A percentile compares a stretch with the other conserved stretches of the same genome.
Evolutionary conservation across 495 filamentous ascomycete genomes (phyloP).

Genomic region (Cercophora scortea): DNA sequence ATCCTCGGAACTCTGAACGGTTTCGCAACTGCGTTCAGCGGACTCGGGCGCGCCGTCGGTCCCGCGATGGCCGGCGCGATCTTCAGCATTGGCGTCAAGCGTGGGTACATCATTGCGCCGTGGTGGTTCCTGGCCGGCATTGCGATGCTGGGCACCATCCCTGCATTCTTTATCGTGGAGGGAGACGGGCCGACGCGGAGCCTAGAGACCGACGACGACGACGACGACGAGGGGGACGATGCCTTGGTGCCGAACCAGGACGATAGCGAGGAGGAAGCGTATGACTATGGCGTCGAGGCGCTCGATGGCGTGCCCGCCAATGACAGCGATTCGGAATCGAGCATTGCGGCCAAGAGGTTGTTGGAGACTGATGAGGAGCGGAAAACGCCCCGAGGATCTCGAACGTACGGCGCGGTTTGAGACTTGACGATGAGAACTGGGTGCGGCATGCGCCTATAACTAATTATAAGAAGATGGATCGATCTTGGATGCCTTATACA

Average conservation of each 20-base stretch:
- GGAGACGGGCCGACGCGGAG: conserved; percentile 58
- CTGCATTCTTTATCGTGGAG: conserved; percentile 65
- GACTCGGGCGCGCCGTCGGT: conserved; percentile 68
- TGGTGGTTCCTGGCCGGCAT: conserved; percentile 68
- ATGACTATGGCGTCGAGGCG: too few species aligned
- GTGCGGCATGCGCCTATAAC: too few species aligned
- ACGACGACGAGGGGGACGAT: neutral
- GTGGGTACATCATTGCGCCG: conserved; percentile 63
- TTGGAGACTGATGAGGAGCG: too few species aligned
- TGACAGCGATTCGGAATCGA: too few species aligned
- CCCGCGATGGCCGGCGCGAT: conserved; percentile 59
- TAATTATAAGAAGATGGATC: too few species aligned
- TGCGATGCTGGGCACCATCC: conserved; percentile 53
- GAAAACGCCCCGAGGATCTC: too few species aligned
- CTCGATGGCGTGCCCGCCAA: too few species aligned
- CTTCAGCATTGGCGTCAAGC: conserved; percentile 63
- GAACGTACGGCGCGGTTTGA: too few species aligned
- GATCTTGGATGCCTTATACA: too few species aligned
- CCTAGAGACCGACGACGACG: conserved; percentile 18
- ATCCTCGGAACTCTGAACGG: conserved; percentile 88
- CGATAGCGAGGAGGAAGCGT: neutral
- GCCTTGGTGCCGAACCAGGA: neutral
- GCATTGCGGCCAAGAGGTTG: too few species aligned
- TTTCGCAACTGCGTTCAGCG: conserved; percentile 70
- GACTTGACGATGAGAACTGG: too few species aligned